These are phyloP conservation scores for Paecilomyces fulvus DNA, from an alignment of 2,329 filamentous ascomycete genomes.

Conservation along the genomic window DNA sequence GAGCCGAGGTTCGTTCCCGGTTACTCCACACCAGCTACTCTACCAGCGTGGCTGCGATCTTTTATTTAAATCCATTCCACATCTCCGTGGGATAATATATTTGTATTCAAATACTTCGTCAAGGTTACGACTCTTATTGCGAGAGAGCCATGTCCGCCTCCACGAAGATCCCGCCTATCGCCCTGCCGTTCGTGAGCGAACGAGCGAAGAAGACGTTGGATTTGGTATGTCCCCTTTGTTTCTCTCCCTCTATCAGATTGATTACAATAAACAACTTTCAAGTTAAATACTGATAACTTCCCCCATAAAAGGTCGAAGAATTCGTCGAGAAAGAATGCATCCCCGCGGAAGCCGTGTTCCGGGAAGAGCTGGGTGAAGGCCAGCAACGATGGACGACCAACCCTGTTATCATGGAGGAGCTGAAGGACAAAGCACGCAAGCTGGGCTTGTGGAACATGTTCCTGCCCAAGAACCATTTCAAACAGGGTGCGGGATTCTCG, in stretches of 20 bases:
- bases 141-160: slow-evolving; percentile 41
- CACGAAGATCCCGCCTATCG: slow-evolving; percentile 50
- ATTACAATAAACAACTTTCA: neutral
- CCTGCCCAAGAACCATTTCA: slow-evolving; percentile 88
- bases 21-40: slow-evolving; percentile 9
- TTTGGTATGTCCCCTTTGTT: slow-evolving; percentile 40
- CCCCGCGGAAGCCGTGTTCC: slow-evolving; percentile 71
- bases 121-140: neutral
- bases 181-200: slow-evolving; percentile 64
- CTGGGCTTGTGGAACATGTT: slow-evolving; percentile 98
- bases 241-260: neutral
- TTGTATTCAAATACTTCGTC: no score
- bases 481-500: slow-evolving; percentile 85
- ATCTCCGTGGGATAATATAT: no score
- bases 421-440: slow-evolving; percentile 74
- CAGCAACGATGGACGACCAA: slow-evolving; percentile 70
- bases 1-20: slow-evolving; percentile 18
- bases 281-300: slow-evolving; percentile 1
- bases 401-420: slow-evolving; percentile 73
- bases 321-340: slow-evolving; percentile 97
- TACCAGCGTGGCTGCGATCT: neutral
- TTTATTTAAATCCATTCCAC: no score
- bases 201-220: slow-evolving; percentile 77
- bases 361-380: slow-evolving; percentile 70
- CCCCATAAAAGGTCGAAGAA: slow-evolving; percentile 62